phyloP scores from a whole-genome alignment of 1,284 basidiomycete genomes.

The Cronartium quercuum region DNA sequence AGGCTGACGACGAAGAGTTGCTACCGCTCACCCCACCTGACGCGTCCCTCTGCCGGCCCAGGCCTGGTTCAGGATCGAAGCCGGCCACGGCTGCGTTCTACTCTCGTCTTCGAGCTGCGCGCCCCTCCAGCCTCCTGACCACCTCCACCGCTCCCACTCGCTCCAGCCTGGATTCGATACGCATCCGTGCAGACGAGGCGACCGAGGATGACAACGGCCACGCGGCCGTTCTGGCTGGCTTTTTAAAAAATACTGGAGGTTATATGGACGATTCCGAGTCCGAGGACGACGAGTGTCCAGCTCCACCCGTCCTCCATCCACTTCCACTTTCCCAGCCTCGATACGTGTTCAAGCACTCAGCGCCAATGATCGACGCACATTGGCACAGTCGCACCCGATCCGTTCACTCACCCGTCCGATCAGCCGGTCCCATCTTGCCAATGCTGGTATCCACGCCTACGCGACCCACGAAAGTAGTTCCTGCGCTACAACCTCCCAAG shows the following conservation, averaged over 20 bases:
- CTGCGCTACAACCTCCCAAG: neutral
- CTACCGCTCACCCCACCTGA: neutral
- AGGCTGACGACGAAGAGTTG: neutral
- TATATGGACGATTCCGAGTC: slow-evolving; percentile 25
- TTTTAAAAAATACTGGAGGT: slow-evolving; percentile 25
- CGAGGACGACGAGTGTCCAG: slow-evolving; percentile 18
- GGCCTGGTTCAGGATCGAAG: neutral
- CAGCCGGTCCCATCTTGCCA: neutral
- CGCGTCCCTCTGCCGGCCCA: neutral
- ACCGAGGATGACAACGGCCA: neutral
- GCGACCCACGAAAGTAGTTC: too few relatives aligned
- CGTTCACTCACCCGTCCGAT: neutral
- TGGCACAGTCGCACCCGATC: neutral
- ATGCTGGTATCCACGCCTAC: neutral
- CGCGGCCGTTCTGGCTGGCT: slow-evolving; percentile 3
- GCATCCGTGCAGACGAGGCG: neutral
- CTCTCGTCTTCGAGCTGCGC: neutral
- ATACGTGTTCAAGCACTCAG: neutral
- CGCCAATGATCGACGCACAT: too few relatives aligned
- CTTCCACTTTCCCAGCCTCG: neutral
- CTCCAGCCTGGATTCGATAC: neutral
- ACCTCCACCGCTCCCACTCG: neutral
- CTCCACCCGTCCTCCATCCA: neutral
- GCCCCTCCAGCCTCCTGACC: neutral
- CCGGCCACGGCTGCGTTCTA: neutral